Evolutionary conservation across 441 rosid genomes (phyloP).

Genomic region (Gossypium davidsonii): DNA sequence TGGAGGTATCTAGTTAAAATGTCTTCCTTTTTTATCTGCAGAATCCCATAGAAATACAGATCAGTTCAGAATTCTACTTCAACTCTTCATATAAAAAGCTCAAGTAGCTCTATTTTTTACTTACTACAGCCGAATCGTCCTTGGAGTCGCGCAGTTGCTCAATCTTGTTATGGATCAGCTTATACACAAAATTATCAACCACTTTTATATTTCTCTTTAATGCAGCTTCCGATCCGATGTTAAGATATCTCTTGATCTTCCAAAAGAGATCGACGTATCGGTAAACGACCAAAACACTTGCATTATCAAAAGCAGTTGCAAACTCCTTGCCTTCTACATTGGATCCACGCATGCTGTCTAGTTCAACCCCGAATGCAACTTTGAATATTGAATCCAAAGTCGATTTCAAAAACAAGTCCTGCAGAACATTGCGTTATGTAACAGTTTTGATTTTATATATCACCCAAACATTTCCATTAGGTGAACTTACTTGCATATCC

Average conservation of each 20-base stretch:
- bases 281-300: slow-evolving; percentile 20
- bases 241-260: slow-evolving; percentile 29
- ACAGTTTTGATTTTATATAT: not conserved
- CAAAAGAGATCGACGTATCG: slow-evolving; percentile 28
- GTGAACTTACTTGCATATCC: slow-evolving; percentile 36
- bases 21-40: slow-evolving; percentile 33
- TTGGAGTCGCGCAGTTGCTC: slow-evolving; percentile 27
- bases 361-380: slow-evolving; percentile 30
- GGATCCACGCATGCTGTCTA: slow-evolving; percentile 30
- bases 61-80: not conserved
- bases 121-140: slow-evolving; percentile 31
- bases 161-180: slow-evolving; percentile 40
- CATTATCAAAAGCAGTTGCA: slow-evolving; percentile 25
- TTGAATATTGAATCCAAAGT: slow-evolving; percentile 33
- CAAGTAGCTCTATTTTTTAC: slow-evolving; percentile 23
- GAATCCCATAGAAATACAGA: not conserved
- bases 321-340: slow-evolving; percentile 23
- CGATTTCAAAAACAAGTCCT: slow-evolving; percentile 37
- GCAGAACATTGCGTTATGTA: not conserved
- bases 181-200: slow-evolving; percentile 27
- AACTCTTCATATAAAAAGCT: not conserved
- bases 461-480: not conserved
- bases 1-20: slow-evolving; percentile 33
- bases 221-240: slow-evolving; percentile 31
- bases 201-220: slow-evolving; percentile 19